Evolutionary conservation across 208 protist species (phyloP).

Genomic region (Tritrichomonas musculus): DNA sequence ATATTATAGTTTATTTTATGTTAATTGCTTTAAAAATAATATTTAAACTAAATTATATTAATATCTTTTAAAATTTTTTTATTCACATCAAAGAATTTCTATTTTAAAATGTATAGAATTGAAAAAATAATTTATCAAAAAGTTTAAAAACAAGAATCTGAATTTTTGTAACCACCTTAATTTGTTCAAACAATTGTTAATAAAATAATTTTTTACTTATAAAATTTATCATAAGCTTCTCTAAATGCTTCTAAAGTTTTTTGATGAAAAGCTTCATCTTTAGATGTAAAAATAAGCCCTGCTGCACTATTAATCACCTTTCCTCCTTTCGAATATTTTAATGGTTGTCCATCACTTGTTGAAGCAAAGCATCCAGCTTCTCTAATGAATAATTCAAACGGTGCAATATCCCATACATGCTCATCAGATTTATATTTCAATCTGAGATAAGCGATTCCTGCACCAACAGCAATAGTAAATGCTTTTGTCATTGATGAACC

Average conservation of each 20-base stretch:
- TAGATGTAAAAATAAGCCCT: background rate
- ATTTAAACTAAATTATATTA: no score
- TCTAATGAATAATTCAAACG: background rate
- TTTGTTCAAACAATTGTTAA: no score
- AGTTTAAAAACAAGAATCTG: no score
- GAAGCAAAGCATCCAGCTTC: background rate
- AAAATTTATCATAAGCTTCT: background rate
- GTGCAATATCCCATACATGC: constrained; percentile 28
- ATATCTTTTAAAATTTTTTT: no score
- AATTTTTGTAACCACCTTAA: no score
- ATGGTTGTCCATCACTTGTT: background rate
- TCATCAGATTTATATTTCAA: background rate
- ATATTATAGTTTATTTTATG: no score
- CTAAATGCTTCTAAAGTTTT: background rate
- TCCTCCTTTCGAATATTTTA: background rate
- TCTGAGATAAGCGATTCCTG: background rate
- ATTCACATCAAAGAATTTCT: no score
- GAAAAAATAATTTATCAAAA: no score
- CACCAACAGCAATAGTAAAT: background rate
- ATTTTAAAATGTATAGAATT: no score
- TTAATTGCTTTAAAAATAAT: no score
- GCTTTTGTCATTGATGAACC: constrained; percentile 2
- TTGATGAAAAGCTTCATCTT: background rate
- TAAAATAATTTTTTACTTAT: no score
- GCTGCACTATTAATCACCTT: background rate